These are phyloP conservation scores for Trypethelium eluteriae DNA, from an alignment of 495 filamentous ascomycete species.

Conservation along the genomic window DNA sequence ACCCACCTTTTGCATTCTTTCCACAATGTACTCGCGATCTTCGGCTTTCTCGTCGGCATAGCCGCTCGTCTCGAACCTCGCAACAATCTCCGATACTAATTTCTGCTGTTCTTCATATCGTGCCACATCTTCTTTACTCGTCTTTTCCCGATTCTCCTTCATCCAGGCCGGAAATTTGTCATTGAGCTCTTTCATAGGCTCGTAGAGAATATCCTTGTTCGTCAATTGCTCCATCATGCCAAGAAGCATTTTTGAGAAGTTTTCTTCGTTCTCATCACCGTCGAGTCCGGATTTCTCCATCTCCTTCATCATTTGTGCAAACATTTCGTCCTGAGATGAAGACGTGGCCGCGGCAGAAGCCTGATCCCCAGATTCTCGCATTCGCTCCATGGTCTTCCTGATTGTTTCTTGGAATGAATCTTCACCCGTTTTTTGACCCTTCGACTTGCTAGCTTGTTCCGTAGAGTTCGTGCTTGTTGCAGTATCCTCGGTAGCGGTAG, in stretches of 20 bases:
- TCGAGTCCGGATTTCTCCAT: slow-evolving; percentile 57
- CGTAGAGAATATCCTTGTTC: slow-evolving; percentile 95
- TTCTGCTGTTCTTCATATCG: slow-evolving; percentile 74
- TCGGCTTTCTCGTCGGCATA: slow-evolving; percentile 74
- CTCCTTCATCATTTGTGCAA: slow-evolving; percentile 78
- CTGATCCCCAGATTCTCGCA: slow-evolving; percentile 76
- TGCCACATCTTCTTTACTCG: slow-evolving; percentile 60
- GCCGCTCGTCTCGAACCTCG: slow-evolving; percentile 68
- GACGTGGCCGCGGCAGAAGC: slow-evolving; percentile 68
- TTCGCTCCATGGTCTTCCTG: slow-evolving; percentile 81
- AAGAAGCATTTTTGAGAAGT: slow-evolving; percentile 85
- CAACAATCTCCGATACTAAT: slow-evolving; percentile 80
- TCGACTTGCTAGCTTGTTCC: background rate
- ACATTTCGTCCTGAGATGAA: slow-evolving; percentile 62
- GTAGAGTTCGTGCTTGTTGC: background rate
- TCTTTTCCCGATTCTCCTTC: slow-evolving; percentile 59
- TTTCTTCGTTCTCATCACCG: slow-evolving; percentile 60
- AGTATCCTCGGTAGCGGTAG: slow-evolving; percentile 23
- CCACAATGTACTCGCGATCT: slow-evolving; percentile 88
- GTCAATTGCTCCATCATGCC: slow-evolving; percentile 98
- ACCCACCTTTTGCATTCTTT: slow-evolving; percentile 91
- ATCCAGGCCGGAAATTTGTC: slow-evolving; percentile 89
- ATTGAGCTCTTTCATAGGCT: slow-evolving; percentile 94
- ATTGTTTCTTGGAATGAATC: slow-evolving; percentile 87
- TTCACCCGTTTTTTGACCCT: slow-evolving; percentile 29